Percentiles rank a stretch among this genome's conserved stretches.
Conservation (phyloP, 108 stramenopile species). For the Asterionellopsis glacialis region DNA sequence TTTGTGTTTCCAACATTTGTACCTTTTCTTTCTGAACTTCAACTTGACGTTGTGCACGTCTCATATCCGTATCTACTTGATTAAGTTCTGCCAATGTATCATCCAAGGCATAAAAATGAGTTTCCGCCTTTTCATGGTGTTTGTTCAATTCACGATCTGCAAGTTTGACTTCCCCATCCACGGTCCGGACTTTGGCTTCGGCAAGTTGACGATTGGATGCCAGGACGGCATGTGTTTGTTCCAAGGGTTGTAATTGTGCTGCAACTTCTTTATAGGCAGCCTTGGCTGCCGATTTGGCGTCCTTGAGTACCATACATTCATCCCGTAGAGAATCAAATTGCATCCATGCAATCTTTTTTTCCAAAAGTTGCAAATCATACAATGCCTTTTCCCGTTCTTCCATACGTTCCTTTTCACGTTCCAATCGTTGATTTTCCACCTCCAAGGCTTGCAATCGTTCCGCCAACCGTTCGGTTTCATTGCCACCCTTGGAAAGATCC, state of each 20-base stretch:
- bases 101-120: conserved; percentile 56
- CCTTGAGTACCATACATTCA: conserved; percentile 41
- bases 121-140: conserved; percentile 40
- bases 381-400: conserved; percentile 52
- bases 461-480: conserved; percentile 36
- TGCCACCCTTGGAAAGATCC: conserved; percentile 33
- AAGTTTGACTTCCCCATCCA: conserved; percentile 33
- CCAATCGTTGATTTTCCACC: conserved; percentile 49
- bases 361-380: conserved; percentile 49
- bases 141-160: conserved; percentile 44
- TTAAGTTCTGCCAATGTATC: conserved; percentile 27
- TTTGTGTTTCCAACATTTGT: conserved; percentile 18
- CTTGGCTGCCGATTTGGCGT: conserved; percentile 32
- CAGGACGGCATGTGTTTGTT: conserved; percentile 22
- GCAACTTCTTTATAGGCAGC: conserved; percentile 32
- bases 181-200: conserved; percentile 15
- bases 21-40: conserved; percentile 32
- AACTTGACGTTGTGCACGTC: conserved; percentile 31
- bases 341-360: conserved; percentile 69
- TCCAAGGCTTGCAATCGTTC: conserved; percentile 42
- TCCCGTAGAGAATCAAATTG: conserved; percentile 44
- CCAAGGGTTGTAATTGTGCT: conserved; percentile 38
- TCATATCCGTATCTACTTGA: conserved; percentile 37
- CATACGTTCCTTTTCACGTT: conserved; percentile 59
- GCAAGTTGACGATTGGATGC: conserved; percentile 19